Conservation (phyloP, 768 basidiomycete genomes). For the Termitomyces sp. region DNA sequence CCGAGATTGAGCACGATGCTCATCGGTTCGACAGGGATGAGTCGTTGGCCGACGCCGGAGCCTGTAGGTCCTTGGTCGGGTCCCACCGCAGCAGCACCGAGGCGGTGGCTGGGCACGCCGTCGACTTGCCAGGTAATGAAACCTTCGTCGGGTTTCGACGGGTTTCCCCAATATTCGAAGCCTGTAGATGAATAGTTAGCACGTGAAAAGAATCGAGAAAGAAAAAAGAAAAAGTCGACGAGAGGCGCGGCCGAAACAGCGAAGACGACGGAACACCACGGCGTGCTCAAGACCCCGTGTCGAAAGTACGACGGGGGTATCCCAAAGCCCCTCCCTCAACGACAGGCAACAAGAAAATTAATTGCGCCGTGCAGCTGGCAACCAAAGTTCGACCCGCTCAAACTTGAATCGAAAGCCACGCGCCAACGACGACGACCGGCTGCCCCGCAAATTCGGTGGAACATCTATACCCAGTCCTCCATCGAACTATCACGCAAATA, state of each 20-base stretch:
- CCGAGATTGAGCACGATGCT: constrained; percentile 62
- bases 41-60: constrained; percentile 53
- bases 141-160: constrained; percentile 47
- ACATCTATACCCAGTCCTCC: no score
- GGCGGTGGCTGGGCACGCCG: constrained; percentile 41
- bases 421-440: no score
- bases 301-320: no score
- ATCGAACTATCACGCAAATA: no score
- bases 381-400: no score
- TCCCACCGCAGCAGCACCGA: constrained; percentile 52
- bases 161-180: constrained; percentile 74
- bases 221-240: background rate
- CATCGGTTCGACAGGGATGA: constrained; percentile 60
- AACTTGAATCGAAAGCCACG: no score
- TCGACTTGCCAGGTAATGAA: constrained; percentile 76
- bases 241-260: no score
- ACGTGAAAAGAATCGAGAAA: background rate
- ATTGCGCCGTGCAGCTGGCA: background rate
- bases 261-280: background rate
- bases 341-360: background rate
- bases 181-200: constrained; percentile 29
- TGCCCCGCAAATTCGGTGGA: no score
- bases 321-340: no score
- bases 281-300: no score
- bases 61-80: constrained; percentile 36